Percentiles rank a stretch among this genome's conserved stretches.
These are phyloP conservation scores for Neostapfia colusana DNA, from an alignment of 176 grass and related monocot genomes.

Conservation along the genomic window DNA sequence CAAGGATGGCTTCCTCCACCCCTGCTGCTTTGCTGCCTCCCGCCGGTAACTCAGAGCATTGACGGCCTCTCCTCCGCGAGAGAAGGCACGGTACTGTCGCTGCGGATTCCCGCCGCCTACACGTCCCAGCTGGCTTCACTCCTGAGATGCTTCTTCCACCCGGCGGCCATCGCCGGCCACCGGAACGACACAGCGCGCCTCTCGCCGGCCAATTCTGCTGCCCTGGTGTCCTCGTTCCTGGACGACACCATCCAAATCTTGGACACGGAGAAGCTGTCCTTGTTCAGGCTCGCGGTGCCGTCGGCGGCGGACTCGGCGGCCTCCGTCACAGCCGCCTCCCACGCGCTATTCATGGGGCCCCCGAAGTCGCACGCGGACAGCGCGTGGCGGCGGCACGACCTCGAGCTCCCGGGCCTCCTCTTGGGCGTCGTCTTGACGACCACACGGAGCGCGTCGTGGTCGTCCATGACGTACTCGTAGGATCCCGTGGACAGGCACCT, in stretches of 20 bases:
- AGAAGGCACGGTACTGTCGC: constrained; percentile 18
- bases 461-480: constrained; percentile 86
- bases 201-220: background rate
- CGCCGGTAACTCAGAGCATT: constrained; percentile 54
- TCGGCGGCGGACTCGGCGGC: background rate
- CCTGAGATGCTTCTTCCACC: constrained; percentile 23
- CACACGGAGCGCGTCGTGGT: constrained; percentile 56
- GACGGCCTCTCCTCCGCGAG: constrained; percentile 47
- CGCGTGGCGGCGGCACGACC: constrained; percentile 48
- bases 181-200: constrained; percentile 68
- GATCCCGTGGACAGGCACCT: constrained; percentile 94
- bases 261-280: constrained; percentile 76
- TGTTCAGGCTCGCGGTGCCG: constrained; percentile 32
- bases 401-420: constrained; percentile 42
- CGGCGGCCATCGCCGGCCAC: constrained; percentile 44
- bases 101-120: constrained; percentile 23
- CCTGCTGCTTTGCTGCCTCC: constrained; percentile 24
- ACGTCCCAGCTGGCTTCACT: constrained; percentile 47
- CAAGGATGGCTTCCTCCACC: constrained; percentile 43
- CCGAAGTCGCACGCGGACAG: constrained; percentile 78
- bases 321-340: constrained; percentile 48
- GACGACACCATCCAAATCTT: constrained; percentile 62
- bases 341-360: constrained; percentile 52
- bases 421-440: constrained; percentile 64
- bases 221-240: constrained; percentile 15